Evolutionary conservation across 495 filamentous ascomycete species (phyloP), one percentile per base, ranked within the genome.

Genomic region (Ramalina intermedia): DNA sequence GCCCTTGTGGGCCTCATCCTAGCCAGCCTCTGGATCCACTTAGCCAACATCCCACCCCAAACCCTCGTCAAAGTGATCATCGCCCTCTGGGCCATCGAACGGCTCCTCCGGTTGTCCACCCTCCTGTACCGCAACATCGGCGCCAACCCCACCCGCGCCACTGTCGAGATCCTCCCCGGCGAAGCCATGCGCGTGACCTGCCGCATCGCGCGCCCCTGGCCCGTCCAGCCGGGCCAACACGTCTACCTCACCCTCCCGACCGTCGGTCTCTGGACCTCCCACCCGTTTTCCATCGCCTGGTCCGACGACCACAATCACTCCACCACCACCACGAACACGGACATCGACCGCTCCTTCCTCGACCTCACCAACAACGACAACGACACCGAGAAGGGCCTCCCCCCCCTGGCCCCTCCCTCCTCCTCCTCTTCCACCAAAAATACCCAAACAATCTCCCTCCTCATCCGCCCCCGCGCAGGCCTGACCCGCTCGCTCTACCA

Each of bases 281-380:
- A 98, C 61, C 91, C 91, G 3, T 96, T 98, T 67, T 91, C 88
- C 24, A 73, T 96, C 44, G 88, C 84, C 48, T 96, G 90, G 89
- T 78, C 78, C 58, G 86, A 71, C 23, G 6, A 24, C 6, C 6
- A 24, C 23, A 29, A 73, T 72, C 76, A 39, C 53, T 3, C 61
- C 66, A 40, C 61, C 89, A 90, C 6, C 94, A 94, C 65, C 29
- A 11, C 29, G 5, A 88, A 59, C 33, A 58, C 59, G 18, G 58
- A 20, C 18, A 20, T 64, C 39, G 71, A 73, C 87, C 57, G 87
- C 69, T 47, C 29, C 29, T 33, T 33, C 29, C 27, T 55, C 5
- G 63, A 67, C 40, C 59, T 65, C 42, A 41, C 48, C 16, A 47
- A 24, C 23, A 24, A 24, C 23, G 18, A 20, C 1, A 24, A 59